Percentiles rank a stretch among this genome's conserved stretches.
phyloP scores from a whole-genome alignment of 768 basidiomycete genomes.

The Pholiota microspora region DNA sequence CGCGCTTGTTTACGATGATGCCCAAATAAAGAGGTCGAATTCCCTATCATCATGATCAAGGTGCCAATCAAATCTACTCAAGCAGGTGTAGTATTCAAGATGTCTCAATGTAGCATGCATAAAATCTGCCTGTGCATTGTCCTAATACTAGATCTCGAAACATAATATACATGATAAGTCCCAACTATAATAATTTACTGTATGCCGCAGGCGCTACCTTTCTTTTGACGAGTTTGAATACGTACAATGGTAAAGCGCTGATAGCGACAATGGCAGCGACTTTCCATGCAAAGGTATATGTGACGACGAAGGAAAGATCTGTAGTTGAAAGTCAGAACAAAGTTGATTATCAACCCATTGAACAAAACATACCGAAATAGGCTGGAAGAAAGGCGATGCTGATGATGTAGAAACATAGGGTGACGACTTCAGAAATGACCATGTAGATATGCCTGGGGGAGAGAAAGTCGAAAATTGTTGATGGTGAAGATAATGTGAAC shows the following conservation, averaged over 20 bases:
- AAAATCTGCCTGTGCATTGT: neutral
- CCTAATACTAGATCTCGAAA: neutral
- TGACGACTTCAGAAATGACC: slow-evolving; percentile 88
- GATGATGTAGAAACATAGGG: slow-evolving; percentile 82
- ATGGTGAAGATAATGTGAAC: slow-evolving; percentile 12
- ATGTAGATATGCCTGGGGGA: slow-evolving; percentile 85
- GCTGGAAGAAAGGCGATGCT: slow-evolving; percentile 94
- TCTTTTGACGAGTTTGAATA: slow-evolving; percentile 85
- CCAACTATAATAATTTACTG: slow-evolving; percentile 74
- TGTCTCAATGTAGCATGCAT: no score
- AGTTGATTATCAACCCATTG: neutral
- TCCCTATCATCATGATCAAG: no score
- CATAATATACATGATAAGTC: neutral
- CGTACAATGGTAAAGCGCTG: slow-evolving; percentile 87
- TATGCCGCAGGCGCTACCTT: slow-evolving; percentile 90
- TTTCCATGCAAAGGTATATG: slow-evolving; percentile 88
- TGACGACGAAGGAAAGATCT: slow-evolving; percentile 94
- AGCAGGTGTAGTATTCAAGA: no score
- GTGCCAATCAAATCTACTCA: no score
- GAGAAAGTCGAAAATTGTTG: neutral
- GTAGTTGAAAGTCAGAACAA: slow-evolving; percentile 6
- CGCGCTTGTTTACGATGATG: neutral
- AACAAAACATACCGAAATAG: slow-evolving; percentile 80
- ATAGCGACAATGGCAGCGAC: slow-evolving; percentile 93
- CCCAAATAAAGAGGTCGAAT: neutral